A percentile compares a stretch with the other conserved stretches of the same genome.
These are phyloP conservation scores for Saccharomycopsis vini DNA, from an alignment of 805 yeast species.

Conservation along the genomic window DNA sequence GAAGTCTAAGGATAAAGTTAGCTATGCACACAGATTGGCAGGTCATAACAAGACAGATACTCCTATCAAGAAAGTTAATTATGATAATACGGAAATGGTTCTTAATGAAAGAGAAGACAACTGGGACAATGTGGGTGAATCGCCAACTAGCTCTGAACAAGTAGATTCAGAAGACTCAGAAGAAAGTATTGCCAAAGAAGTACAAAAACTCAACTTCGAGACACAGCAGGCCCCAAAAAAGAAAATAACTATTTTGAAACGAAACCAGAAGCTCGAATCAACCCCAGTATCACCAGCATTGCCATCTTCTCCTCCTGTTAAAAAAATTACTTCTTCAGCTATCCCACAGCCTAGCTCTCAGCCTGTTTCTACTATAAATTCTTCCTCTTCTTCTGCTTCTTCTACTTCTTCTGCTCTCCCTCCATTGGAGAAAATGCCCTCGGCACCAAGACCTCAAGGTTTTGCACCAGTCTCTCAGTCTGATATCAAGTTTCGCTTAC, in stretches of 20 bases:
- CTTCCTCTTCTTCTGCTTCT: no score
- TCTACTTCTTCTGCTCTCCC: no score
- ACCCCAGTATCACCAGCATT: no score
- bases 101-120: slow-evolving; percentile 39
- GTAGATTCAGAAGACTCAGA: slow-evolving; percentile 5
- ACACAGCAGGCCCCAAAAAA: background rate
- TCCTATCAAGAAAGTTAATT: slow-evolving; percentile 36
- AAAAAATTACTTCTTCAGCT: no score
- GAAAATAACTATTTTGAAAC: slow-evolving; percentile 8
- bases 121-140: slow-evolving; percentile 39
- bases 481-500: slow-evolving; percentile 15
- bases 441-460: slow-evolving; percentile 17
- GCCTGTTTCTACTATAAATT: no score
- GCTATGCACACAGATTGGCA: slow-evolving; percentile 56
- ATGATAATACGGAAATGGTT: slow-evolving; percentile 70
- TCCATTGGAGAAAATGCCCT: background rate
- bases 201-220: slow-evolving; percentile 1
- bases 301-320: no score
- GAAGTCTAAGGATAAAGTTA: slow-evolving; percentile 50
- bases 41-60: slow-evolving; percentile 54
- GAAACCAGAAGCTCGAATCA: no score
- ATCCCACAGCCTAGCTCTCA: no score
- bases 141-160: slow-evolving; percentile 16
- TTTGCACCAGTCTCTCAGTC: slow-evolving; percentile 10
- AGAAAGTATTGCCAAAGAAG: background rate